phyloP scores from a whole-genome alignment of 1,139 yeast genomes.

The Suhomyces maxii region DNA sequence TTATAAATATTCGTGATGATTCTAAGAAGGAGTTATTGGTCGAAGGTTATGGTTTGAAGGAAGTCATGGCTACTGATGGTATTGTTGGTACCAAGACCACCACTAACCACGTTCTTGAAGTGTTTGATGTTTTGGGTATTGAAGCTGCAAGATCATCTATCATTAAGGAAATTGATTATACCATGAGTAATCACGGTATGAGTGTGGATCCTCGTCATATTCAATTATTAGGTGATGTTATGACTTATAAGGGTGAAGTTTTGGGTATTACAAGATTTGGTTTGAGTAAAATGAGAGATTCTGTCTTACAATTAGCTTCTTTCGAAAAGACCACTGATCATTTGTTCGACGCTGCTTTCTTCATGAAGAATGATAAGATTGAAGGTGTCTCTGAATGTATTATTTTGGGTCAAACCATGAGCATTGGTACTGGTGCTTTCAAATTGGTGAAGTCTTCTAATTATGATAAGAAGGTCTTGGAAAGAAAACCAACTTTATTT shows the following conservation, averaged over 20 bases:
- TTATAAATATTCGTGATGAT: constrained; percentile 87
- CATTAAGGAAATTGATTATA: constrained; percentile 91
- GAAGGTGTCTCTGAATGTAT: constrained; percentile 99
- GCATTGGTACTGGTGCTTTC: constrained; percentile 96
- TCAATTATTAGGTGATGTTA: constrained; percentile 94
- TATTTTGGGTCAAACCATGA: constrained; percentile 96
- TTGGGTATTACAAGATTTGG: constrained; percentile 98
- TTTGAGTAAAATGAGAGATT: constrained; percentile 96
- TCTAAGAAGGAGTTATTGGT: constrained; percentile 87
- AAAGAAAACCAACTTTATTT: constrained; percentile 57
- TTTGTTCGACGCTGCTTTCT: constrained; percentile 96
- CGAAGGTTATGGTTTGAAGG: constrained; percentile 95
- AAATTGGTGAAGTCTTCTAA: constrained; percentile 68
- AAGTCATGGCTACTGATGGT: constrained; percentile 98
- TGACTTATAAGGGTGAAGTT: constrained; percentile 98
- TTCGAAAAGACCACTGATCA: constrained; percentile 99
- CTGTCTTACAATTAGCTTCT: constrained; percentile 93
- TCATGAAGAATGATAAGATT: constrained; percentile 91
- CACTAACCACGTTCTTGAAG: constrained; percentile 92
- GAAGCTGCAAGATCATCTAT: constrained; percentile 97
- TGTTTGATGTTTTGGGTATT: constrained; percentile 86
- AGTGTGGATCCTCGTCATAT: constrained; percentile 99
- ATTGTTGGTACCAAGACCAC: constrained; percentile 83
- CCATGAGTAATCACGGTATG: constrained; percentile 99
- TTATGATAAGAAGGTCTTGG: constrained; percentile 44